Conservation (phyloP, 2,329 filamentous ascomycete species). For the Colletotrichum euphorbiae region DNA sequence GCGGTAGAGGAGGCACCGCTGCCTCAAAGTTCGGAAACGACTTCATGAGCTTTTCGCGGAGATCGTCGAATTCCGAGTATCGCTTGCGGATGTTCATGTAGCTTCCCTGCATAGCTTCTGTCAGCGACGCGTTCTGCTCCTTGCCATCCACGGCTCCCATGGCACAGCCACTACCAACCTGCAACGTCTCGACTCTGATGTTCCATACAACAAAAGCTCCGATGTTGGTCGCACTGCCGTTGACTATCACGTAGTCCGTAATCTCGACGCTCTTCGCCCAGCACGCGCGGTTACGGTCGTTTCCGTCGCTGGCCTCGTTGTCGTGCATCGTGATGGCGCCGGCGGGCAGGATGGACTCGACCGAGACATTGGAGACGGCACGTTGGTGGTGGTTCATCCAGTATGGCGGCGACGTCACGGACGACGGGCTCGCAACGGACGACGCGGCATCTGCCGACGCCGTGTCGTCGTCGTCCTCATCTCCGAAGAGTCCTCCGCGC, state of each 20-base stretch:
- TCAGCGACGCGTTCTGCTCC: constrained; percentile 28
- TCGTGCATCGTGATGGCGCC: constrained; percentile 72
- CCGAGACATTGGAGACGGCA: constrained; percentile 56
- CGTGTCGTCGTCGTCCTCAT: constrained; percentile 30
- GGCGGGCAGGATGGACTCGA: constrained; percentile 59
- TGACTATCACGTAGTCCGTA: constrained; percentile 67
- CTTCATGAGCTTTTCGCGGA: constrained; percentile 77
- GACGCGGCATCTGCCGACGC: constrained; percentile 29
- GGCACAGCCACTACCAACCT: constrained; percentile 63
- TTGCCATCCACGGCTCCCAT: background rate
- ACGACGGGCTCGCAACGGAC: constrained; percentile 38
- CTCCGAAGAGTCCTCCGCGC: constrained; percentile 30
- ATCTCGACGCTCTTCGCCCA: constrained; percentile 74
- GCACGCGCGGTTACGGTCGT: constrained; percentile 67
- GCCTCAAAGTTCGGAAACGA: constrained; percentile 87
- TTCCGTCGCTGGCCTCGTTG: constrained; percentile 66
- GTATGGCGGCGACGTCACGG: constrained; percentile 57
- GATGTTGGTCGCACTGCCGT: constrained; percentile 66
- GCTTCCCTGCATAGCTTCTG: constrained; percentile 60
- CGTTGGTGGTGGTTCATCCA: constrained; percentile 55
- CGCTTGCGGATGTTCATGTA: constrained; percentile 74
- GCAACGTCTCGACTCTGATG: constrained; percentile 86
- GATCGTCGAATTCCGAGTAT: constrained; percentile 93
- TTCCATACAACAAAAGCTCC: constrained; percentile 98
- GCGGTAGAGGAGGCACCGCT: constrained; percentile 89